phyloP scores from a whole-genome alignment of 345 rosid genomes.

The Salix koriyanagi region DNA sequence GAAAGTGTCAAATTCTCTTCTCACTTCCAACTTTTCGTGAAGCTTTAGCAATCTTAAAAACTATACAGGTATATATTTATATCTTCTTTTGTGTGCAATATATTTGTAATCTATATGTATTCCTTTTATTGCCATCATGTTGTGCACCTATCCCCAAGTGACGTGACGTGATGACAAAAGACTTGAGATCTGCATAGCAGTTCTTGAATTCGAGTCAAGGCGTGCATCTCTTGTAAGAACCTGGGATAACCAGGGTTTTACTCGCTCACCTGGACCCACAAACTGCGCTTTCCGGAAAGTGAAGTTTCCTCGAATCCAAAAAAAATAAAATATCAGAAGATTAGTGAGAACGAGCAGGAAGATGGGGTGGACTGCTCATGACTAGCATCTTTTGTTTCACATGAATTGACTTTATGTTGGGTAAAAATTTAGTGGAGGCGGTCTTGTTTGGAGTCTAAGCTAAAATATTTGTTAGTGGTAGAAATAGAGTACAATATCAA shows the following conservation, averaged over 20 bases:
- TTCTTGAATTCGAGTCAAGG: no score
- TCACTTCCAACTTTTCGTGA: neutral
- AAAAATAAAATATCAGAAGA: neutral
- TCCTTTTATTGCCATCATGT: neutral
- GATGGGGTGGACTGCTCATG: neutral
- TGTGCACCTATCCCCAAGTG: neutral
- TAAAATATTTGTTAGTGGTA: neutral
- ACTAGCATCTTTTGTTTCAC: neutral
- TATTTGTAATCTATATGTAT: neutral
- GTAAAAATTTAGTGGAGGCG: neutral
- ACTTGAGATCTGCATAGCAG: no score
- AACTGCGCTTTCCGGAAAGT: rapidly evolving
- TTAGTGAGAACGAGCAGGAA: neutral
- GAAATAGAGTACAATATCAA: neutral
- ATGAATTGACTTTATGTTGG: neutral
- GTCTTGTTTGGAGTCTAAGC: neutral
- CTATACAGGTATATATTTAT: neutral
- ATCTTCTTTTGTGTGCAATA: neutral
- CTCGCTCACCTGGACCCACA: no score
- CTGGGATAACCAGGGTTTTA: no score
- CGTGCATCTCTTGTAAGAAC: no score
- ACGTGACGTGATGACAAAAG: no score
- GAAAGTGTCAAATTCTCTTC: neutral
- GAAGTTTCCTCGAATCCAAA: no score
- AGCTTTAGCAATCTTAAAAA: neutral